Conservation (phyloP, 169 alveolate species). For the Plasmodium vivax region DNA sequence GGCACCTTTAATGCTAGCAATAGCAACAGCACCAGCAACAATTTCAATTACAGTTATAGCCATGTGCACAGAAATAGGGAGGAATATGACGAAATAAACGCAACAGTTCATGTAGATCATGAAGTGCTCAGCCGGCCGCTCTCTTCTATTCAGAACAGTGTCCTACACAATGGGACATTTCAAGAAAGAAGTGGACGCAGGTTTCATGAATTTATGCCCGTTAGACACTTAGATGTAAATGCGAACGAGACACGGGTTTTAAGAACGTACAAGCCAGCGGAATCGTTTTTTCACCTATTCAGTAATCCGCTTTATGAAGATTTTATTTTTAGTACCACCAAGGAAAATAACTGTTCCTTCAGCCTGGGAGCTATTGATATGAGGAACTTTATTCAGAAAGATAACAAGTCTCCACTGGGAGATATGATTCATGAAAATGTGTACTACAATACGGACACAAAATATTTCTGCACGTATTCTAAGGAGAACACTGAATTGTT, state of each 20-base stretch:
- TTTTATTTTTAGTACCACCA: conserved; percentile 70
- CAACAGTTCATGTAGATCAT: conserved; percentile 8
- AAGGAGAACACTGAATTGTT: conserved; percentile 60
- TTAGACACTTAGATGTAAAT: conserved; percentile 17
- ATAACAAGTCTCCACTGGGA: conserved; percentile 35
- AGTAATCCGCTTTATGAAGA: conserved; percentile 75
- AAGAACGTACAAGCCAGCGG: conserved; percentile 48
- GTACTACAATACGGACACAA: conserved; percentile 51
- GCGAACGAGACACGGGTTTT: conserved; percentile 45
- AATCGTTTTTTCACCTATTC: conserved; percentile 69
- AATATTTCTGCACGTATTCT: conserved; percentile 64
- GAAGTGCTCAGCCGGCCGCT: neutral
- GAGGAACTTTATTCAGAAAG: conserved; percentile 50
- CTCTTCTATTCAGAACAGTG: neutral
- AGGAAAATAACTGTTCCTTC: conserved; percentile 75
- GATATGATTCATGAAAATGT: conserved; percentile 46
- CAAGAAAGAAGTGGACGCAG: conserved; percentile 9
- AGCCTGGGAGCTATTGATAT: conserved; percentile 71
- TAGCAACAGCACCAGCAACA: conserved; percentile 26
- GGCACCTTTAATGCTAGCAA: conserved; percentile 18
- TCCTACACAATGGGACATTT: conserved; percentile 5
- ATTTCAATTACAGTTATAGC: conserved; percentile 13
- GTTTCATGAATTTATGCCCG: neutral
- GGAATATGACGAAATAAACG: neutral
- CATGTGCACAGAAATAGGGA: neutral